Conservation (phyloP, 768 basidiomycete genomes). For the Leccinum olivaceopallidum region DNA sequence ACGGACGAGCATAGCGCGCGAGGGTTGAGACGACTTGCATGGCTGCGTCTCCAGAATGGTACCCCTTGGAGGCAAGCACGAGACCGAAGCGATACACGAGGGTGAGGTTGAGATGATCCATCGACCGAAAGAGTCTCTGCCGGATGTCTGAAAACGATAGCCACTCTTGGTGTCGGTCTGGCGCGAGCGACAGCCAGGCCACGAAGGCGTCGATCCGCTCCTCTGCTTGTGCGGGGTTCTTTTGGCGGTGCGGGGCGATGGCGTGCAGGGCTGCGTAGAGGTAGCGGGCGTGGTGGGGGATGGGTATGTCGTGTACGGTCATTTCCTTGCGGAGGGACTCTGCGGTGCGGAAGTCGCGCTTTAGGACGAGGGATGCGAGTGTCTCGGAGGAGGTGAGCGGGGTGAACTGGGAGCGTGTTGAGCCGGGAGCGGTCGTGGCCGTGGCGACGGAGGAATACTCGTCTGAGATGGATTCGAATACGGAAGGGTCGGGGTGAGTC, state of each 20-base stretch:
- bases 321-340: slow-evolving; percentile 30
- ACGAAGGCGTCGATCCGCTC: slow-evolving; percentile 27
- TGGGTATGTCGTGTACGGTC: slow-evolving; percentile 35
- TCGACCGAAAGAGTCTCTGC: slow-evolving; percentile 33
- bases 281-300: slow-evolving; percentile 23
- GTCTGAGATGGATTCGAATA: background rate
- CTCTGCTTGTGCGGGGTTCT: background rate
- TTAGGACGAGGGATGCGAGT: slow-evolving; percentile 24
- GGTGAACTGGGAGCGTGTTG: slow-evolving; percentile 10
- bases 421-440: background rate
- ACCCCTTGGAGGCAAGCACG: slow-evolving; percentile 50
- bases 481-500: slow-evolving; percentile 29
- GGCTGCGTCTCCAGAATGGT: slow-evolving; percentile 12
- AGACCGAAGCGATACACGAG: slow-evolving; percentile 30
- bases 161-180: slow-evolving; percentile 28
- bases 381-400: slow-evolving; percentile 29
- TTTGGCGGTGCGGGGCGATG: slow-evolving; percentile 25
- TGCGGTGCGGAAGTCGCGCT: slow-evolving; percentile 14
- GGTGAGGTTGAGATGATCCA: slow-evolving; percentile 32
- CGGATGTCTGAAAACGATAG: slow-evolving; percentile 30
- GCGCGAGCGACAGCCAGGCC: slow-evolving; percentile 46
- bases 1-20: too few relatives aligned
- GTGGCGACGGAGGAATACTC: slow-evolving; percentile 33
- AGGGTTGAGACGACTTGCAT: too few relatives aligned
- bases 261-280: slow-evolving; percentile 12